Percentiles rank a stretch among this genome's conserved stretches.
These are phyloP conservation scores for Ustulina deusta DNA, from an alignment of 2,329 filamentous ascomycete species.

Conservation along the genomic window DNA sequence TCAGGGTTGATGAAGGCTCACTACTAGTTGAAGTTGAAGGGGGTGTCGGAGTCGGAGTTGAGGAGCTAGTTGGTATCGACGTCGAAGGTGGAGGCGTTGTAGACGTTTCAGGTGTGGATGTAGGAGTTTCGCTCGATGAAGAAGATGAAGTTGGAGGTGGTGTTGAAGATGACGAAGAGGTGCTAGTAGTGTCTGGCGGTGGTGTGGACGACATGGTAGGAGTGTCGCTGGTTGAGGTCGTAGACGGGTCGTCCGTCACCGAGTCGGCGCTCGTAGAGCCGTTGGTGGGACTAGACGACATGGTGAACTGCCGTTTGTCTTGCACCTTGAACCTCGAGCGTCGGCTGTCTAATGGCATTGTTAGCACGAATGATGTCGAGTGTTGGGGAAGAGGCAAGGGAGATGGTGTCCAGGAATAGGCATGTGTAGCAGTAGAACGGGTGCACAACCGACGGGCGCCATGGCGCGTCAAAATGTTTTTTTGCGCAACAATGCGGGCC, in stretches of 20 bases:
- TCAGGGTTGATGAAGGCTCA: conserved; percentile 34
- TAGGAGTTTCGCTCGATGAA: conserved; percentile 33
- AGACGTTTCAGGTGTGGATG: conserved; percentile 15
- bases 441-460: background rate
- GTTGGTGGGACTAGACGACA: conserved; percentile 47
- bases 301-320: conserved; percentile 46
- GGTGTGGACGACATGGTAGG: conserved; percentile 25
- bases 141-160: conserved; percentile 38
- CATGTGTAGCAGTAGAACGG: conserved; percentile 19
- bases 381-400: background rate
- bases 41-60: conserved; percentile 32
- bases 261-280: conserved; percentile 27
- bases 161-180: conserved; percentile 34
- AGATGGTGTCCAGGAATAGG: conserved; percentile 13
- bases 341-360: conserved; percentile 50
- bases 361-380: conserved; percentile 48
- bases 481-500: conserved; percentile 10
- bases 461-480: background rate
- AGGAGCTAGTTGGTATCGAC: conserved; percentile 34
- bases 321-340: conserved; percentile 40
- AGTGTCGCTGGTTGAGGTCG: conserved; percentile 23
- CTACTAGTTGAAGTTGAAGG: conserved; percentile 32
- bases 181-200: conserved; percentile 23
- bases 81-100: conserved; percentile 30
- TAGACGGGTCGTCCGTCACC: conserved; percentile 33